Conservation (phyloP, 768 basidiomycete species). For the Hypholoma sublateritium region DNA sequence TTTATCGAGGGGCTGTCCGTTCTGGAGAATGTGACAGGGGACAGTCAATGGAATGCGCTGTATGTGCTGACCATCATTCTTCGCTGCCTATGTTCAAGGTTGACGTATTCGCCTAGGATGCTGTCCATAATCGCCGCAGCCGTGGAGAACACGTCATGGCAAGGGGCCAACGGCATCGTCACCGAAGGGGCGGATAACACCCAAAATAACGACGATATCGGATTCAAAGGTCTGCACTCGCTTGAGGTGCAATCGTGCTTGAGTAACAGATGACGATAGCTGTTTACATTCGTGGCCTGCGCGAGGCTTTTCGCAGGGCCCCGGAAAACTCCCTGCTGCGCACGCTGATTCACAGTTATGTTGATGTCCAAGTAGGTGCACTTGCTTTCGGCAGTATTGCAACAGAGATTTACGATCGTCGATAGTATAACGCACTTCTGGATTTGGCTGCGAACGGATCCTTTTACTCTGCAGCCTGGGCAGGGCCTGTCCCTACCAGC, state of each 20-base stretch:
- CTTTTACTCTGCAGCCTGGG: constrained; percentile 47
- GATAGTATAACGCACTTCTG: constrained; percentile 48
- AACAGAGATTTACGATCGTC: neutral
- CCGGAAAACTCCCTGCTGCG: constrained; percentile 34
- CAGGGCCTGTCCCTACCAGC: constrained; percentile 38
- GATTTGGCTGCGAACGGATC: constrained; percentile 44
- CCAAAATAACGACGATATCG: constrained; percentile 45
- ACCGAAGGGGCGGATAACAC: constrained; percentile 46
- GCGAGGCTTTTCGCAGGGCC: constrained; percentile 43
- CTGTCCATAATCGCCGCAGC: constrained; percentile 34
- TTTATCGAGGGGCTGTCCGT: constrained; percentile 52
- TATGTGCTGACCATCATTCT: constrained; percentile 20
- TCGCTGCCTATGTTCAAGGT: neutral
- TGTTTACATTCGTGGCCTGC: constrained; percentile 46
- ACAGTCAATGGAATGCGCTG: constrained; percentile 41
- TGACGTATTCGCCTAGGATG: constrained; percentile 8
- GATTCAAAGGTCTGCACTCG: constrained; percentile 46
- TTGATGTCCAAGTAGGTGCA: constrained; percentile 46
- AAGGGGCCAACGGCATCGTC: constrained; percentile 49
- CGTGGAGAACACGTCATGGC: constrained; percentile 45
- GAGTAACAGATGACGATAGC: constrained; percentile 12
- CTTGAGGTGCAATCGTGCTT: neutral
- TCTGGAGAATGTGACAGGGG: constrained; percentile 39
- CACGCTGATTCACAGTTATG: constrained; percentile 46
- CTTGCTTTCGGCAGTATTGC: neutral